A percentile compares a stretch with the other conserved stretches of the same genome.
Conservation (phyloP, 495 filamentous ascomycete genomes). For the Polyplosphaeria fusca region DNA sequence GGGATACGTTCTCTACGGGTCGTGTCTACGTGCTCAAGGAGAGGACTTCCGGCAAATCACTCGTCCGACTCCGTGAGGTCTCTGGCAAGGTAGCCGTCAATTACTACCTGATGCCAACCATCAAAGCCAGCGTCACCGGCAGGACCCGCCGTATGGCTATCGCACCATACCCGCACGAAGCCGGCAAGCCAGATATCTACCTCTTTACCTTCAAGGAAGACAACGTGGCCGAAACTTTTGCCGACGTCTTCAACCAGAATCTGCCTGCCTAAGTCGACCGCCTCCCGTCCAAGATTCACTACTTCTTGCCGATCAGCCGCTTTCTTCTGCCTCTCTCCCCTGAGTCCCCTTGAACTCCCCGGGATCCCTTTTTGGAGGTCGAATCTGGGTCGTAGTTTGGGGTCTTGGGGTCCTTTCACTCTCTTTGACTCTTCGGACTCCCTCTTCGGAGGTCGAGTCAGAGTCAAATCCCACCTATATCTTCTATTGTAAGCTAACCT, state of each 20-base stretch:
- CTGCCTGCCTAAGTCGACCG: not conserved
- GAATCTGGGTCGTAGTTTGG: too few species aligned
- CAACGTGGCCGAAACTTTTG: not conserved
- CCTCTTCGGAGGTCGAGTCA: too few species aligned
- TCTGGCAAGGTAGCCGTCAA: slow-evolving; percentile 11
- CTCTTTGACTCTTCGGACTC: too few species aligned
- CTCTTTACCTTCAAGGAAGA: not conserved
- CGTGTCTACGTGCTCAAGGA: slow-evolving; percentile 17
- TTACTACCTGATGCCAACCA: slow-evolving; percentile 6
- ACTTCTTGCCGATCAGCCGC: too few species aligned
- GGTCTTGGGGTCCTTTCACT: too few species aligned
- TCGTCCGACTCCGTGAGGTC: slow-evolving; percentile 16
- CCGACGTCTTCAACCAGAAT: not conserved
- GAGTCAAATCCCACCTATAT: too few species aligned
- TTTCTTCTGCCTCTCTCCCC: too few species aligned
- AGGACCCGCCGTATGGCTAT: slow-evolving; percentile 3
- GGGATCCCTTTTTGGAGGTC: too few species aligned
- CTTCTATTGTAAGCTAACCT: too few species aligned
- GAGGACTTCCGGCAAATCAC: slow-evolving; percentile 11
- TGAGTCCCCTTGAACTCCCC: too few species aligned
- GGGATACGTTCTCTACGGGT: slow-evolving; percentile 7
- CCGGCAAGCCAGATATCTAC: not conserved
- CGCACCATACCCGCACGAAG: slow-evolving; percentile 8
- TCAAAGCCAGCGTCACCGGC: not conserved
- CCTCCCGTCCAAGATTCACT: too few species aligned